These are phyloP conservation scores for Gnomoniopsis sp. DNA, from an alignment of 2,329 filamentous ascomycete species.

Conservation along the genomic window DNA sequence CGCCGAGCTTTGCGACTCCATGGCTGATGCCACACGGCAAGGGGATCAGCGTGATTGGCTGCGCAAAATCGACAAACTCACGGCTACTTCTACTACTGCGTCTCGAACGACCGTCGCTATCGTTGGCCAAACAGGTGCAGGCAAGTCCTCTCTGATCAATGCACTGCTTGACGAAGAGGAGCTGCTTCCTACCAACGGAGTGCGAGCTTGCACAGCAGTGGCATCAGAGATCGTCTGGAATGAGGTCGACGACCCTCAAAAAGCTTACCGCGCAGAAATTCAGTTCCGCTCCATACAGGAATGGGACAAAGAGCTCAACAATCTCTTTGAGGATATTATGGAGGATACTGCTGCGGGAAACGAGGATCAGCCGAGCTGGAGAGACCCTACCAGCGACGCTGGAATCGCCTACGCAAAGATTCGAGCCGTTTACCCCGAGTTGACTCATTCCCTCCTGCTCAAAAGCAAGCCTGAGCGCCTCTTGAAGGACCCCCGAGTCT, in stretches of 20 bases:
- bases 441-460: constrained; percentile 33
- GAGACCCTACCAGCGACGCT: constrained; percentile 26
- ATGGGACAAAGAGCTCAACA: constrained; percentile 49
- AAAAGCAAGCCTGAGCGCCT: constrained; percentile 37
- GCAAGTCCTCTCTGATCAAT: constrained; percentile 62
- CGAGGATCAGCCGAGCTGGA: neutral
- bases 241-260: constrained; percentile 30
- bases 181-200: constrained; percentile 42
- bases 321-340: constrained; percentile 46
- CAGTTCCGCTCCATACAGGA: constrained; percentile 52
- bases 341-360: constrained; percentile 19
- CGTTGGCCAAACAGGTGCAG: constrained; percentile 59
- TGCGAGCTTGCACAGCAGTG: constrained; percentile 59
- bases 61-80: constrained; percentile 34
- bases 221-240: constrained; percentile 59
- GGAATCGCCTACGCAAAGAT: constrained; percentile 49
- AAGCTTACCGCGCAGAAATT: constrained; percentile 50
- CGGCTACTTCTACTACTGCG: constrained; percentile 31
- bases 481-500: constrained; percentile 26
- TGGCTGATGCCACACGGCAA: constrained; percentile 7
- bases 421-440: constrained; percentile 41
- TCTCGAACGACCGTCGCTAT: constrained; percentile 50
- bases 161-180: constrained; percentile 59
- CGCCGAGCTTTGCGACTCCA: constrained; percentile 3
- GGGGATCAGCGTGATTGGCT: constrained; percentile 23